A percentile compares a stretch with the other conserved stretches of the same genome.
Evolutionary conservation across 768 basidiomycete species (phyloP).

Genomic region (Pluteus cervinus): DNA sequence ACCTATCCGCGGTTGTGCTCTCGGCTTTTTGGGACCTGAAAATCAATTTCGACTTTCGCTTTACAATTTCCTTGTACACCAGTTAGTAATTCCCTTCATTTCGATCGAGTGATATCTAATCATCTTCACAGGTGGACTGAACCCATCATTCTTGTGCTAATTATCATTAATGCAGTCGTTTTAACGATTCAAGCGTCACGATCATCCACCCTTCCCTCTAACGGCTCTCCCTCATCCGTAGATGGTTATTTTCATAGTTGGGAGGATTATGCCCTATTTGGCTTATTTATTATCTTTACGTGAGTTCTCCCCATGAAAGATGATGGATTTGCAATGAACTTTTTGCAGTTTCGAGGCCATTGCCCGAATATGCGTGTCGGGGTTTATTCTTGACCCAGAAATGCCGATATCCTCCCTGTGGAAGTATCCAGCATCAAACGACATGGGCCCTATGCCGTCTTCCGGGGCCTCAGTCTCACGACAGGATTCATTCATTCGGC

Average conservation of each 20-base stretch:
- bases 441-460: constrained; percentile 20
- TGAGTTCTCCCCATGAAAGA: constrained; percentile 29
- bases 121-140: constrained; percentile 67
- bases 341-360: constrained; percentile 69
- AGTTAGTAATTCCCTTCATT: constrained; percentile 42
- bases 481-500: constrained; percentile 35
- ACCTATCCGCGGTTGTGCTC: constrained; percentile 69
- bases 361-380: constrained; percentile 85
- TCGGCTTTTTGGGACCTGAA: constrained; percentile 69
- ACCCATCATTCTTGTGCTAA: constrained; percentile 74
- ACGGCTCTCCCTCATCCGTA: constrained; percentile 33
- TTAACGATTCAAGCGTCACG: constrained; percentile 75
- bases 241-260: constrained; percentile 81
- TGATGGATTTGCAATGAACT: constrained; percentile 6
- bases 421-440: constrained; percentile 24
- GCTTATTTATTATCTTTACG: constrained; percentile 83
- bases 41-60: constrained; percentile 59
- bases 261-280: constrained; percentile 88
- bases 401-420: constrained; percentile 47
- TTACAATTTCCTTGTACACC: constrained; percentile 62
- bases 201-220: constrained; percentile 46
- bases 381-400: constrained; percentile 83
- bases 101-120: constrained; percentile 2
- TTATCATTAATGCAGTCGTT: constrained; percentile 77
- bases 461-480: constrained; percentile 21